Evolutionary conservation across 371 early-diverging fungal genomes (phyloP), one percentile per base, ranked within the genome.

Genomic region (Catenaria anguillulae): DNA sequence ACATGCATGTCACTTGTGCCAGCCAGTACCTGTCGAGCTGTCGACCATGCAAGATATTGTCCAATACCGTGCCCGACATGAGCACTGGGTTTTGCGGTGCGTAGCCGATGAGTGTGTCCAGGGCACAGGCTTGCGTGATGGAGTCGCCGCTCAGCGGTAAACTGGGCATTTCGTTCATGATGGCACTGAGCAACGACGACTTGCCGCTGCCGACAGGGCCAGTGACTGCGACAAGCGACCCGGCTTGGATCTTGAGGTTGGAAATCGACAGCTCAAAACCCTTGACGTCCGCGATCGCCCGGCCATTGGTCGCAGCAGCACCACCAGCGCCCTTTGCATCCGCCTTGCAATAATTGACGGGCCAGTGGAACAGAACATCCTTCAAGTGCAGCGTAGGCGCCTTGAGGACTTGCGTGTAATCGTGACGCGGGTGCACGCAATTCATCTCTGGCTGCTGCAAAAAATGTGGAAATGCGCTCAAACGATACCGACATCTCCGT

Each of bases 141-240:
- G n/a, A n/a, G n/a, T n/a, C n/a, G n/a, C n/a, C n/a, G 40, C 40
- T 40, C 10, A 17, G 10, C 10, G 40, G 40, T 17, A 17, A 5
- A 40, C 54, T 33, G 23, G 54, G 60, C 72, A 73, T 70, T 58
- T 73, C 74, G 8, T 73, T 69, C 31, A 73, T 46, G 15, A 73
- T 29, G 3, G 70, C 73, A 26, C 63, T 55, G 19, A 68, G 33
- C 23, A 75, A 63, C 17, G 62, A 71, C 15, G 80, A 71, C 61
- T 83, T 83, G 23, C 83, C 69, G 55, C n/a, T 66, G 34, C 79
- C 82, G 55, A 74, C 74, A 35, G 70, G 66, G 23, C 79, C 79
- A 60, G 71, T 64, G 17, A 80, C 52, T 31, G 71, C 77, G 6
- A 56, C 36, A 10, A 71, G 61, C 4, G 35, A 33, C 13, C 71